Conservation (phyloP, 1,284 basidiomycete species). For the Austropuccinia psidii region DNA sequence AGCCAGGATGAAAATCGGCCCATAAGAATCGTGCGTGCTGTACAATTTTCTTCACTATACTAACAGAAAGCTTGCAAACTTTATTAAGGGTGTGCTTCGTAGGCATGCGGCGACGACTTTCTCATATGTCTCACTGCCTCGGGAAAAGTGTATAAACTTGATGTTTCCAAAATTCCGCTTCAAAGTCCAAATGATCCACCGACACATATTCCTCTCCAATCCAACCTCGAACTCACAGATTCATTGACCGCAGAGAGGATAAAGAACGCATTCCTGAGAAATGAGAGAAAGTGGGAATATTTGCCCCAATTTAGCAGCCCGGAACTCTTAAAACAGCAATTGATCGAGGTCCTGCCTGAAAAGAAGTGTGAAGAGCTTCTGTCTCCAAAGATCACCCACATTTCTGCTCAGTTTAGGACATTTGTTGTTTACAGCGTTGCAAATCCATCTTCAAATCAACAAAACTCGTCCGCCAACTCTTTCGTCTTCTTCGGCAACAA, state of each 20-base stretch:
- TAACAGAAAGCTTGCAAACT: neutral
- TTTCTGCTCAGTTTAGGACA: slow-evolving; percentile 23
- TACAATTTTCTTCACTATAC: neutral
- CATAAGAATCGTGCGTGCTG: slow-evolving; percentile 10
- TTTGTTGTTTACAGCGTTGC: slow-evolving; percentile 27
- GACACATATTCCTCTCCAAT: no score
- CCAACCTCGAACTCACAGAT: no score
- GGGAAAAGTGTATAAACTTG: slow-evolving; percentile 25
- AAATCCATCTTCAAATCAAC: neutral
- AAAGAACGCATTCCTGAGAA: neutral
- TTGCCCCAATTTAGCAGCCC: slow-evolving; percentile 24
- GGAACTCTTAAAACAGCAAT: neutral
- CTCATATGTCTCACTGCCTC: slow-evolving; percentile 14
- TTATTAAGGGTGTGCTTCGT: no score
- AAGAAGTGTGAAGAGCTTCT: neutral
- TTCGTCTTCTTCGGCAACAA: slow-evolving; percentile 33
- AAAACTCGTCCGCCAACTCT: neutral
- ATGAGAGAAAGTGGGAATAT: slow-evolving; percentile 16
- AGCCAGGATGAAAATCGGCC: neutral
- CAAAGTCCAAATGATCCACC: neutral
- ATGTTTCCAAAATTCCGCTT: slow-evolving; percentile 4
- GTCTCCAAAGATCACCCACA: slow-evolving; percentile 20
- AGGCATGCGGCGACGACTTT: slow-evolving; percentile 33
- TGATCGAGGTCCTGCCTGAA: neutral
- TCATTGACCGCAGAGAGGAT: neutral